Percentiles rank a stretch among this genome's conserved stretches.
These are phyloP conservation scores for Macrophomina tecta DNA, from an alignment of 2,329 filamentous ascomycete species.

Conservation along the genomic window DNA sequence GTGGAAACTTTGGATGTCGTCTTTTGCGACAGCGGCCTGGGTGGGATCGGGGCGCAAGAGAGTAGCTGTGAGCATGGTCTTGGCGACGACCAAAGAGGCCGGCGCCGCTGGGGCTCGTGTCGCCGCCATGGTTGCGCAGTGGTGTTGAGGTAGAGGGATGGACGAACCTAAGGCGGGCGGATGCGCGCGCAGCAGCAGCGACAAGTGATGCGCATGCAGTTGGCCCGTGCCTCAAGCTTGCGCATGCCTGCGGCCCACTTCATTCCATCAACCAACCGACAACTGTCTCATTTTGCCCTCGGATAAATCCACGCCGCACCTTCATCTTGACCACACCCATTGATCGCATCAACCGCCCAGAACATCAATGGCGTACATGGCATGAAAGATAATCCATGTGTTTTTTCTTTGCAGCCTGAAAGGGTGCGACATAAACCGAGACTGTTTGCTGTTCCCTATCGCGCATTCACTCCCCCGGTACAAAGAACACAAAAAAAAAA, in stretches of 20 bases:
- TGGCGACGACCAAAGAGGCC: conserved; percentile 16
- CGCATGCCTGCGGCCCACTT: neutral
- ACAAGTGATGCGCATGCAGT: neutral
- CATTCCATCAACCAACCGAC: neutral
- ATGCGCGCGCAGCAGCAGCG: neutral
- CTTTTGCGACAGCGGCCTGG: neutral
- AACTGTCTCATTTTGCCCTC: neutral
- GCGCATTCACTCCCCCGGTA: too few species aligned
- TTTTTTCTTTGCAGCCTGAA: too few species aligned
- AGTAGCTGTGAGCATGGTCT: conserved; percentile 18
- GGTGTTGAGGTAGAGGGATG: neutral
- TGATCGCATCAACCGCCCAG: too few species aligned
- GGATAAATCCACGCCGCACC: neutral
- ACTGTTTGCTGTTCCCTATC: too few species aligned
- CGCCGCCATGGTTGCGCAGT: conserved; percentile 16
- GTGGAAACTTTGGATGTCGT: conserved; percentile 25
- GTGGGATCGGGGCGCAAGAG: conserved; percentile 23
- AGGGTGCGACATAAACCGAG: too few species aligned
- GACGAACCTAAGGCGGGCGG: neutral
- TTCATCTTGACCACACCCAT: neutral
- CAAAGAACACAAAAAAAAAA: too few species aligned
- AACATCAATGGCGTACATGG: too few species aligned
- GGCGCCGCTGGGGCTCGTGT: neutral
- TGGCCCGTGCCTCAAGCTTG: conserved; percentile 7
- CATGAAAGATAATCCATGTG: too few species aligned